A percentile compares a stretch with the other conserved stretches of the same genome.
Conservation (phyloP, 2,329 filamentous ascomycete genomes). For the Thielaviopsis euricoi region DNA sequence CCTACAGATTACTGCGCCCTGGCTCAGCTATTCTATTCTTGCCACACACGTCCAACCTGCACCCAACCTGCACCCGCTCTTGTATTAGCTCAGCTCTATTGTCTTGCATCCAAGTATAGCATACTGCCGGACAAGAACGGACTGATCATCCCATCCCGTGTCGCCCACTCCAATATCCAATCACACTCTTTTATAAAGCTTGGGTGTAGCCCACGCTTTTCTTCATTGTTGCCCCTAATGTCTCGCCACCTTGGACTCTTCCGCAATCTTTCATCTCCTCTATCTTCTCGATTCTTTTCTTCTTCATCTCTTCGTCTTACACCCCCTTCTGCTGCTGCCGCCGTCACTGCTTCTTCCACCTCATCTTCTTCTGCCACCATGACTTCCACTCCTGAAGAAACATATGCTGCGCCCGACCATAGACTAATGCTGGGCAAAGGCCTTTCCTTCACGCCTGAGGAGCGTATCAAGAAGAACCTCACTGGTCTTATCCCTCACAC, state of each 20-base stretch:
- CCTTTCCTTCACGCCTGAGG: conserved; percentile 46
- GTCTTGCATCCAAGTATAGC: too few relatives aligned
- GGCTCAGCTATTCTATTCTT: too few relatives aligned
- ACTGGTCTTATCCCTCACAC: conserved; percentile 49
- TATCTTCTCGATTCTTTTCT: conserved; percentile 9
- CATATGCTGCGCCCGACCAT: not conserved
- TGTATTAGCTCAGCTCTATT: not conserved
- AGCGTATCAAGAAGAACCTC: conserved; percentile 47
- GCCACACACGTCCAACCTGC: not conserved
- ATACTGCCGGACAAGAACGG: not conserved
- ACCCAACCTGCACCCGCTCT: not conserved
- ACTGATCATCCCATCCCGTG: not conserved
- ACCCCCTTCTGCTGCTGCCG: not conserved
- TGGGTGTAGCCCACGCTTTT: not conserved
- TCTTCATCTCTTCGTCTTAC: conserved; percentile 4
- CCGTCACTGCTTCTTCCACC: not conserved
- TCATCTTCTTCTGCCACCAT: not conserved
- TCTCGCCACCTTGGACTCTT: conserved; percentile 8
- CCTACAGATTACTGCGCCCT: too few relatives aligned
- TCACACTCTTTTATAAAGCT: conserved; percentile 9
- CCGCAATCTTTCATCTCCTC: conserved; percentile 2
- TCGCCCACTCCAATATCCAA: not conserved
- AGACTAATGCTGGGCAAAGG: conserved; percentile 24
- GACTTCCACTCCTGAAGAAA: not conserved
- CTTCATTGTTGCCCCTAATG: not conserved